A percentile compares a stretch with the other conserved stretches of the same genome.
Conservation (phyloP, 2,329 filamentous ascomycete species). For the Trichophaea hybrida region DNA sequence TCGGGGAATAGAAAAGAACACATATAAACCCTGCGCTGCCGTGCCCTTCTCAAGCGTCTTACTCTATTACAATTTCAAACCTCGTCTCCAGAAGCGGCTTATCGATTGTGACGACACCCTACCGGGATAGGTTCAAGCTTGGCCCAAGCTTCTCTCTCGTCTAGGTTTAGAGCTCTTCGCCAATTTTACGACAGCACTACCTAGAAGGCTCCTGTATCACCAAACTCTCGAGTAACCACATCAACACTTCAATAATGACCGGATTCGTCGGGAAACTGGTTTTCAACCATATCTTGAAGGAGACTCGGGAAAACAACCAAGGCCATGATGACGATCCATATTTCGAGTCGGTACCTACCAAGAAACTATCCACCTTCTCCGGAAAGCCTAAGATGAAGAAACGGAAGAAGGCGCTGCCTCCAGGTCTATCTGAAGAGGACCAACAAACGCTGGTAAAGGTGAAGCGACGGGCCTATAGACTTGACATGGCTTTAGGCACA, state of each 20-base stretch:
- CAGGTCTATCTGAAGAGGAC: constrained; percentile 71
- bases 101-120: background rate
- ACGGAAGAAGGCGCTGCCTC: constrained; percentile 68
- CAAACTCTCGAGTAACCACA: background rate
- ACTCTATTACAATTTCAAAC: too few relatives aligned
- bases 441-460: constrained; percentile 69
- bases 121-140: too few relatives aligned
- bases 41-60: too few relatives aligned
- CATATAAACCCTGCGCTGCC: too few relatives aligned
- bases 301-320: constrained; percentile 44
- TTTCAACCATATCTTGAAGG: constrained; percentile 44
- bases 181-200: background rate
- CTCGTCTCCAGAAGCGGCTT: background rate
- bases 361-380: constrained; percentile 42
- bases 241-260: constrained; percentile 35
- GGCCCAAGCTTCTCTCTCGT: background rate
- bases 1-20: too few relatives aligned
- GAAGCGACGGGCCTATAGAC: constrained; percentile 67
- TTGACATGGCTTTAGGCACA: constrained; percentile 74
- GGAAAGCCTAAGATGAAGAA: constrained; percentile 56
- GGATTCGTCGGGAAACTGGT: constrained; percentile 41
- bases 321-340: constrained; percentile 65
- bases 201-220: background rate
- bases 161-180: background rate
- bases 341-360: constrained; percentile 68